Evolutionary conservation across 495 filamentous ascomycete genomes (phyloP).

Genomic region (Coniosporium apollinis): DNA sequence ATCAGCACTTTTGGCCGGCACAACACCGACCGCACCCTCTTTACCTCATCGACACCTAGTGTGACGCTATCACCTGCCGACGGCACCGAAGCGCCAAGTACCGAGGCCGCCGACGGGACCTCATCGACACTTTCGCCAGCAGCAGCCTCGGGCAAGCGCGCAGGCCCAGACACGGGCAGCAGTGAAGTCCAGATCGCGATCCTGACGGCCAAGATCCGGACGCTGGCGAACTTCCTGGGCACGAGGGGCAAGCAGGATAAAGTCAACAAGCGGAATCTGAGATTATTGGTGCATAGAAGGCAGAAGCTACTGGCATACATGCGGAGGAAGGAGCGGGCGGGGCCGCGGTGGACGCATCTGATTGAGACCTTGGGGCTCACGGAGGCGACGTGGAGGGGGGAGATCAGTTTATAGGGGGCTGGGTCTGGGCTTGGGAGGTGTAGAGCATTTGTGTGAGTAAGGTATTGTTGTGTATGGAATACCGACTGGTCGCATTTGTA

Average conservation of each 20-base stretch:
- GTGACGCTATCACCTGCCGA: constrained; percentile 32
- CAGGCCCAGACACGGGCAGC: constrained; percentile 79
- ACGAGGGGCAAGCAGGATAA: constrained; percentile 51
- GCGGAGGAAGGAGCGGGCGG: constrained; percentile 75
- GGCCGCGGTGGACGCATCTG: constrained; percentile 71
- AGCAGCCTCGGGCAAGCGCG: constrained; percentile 31
- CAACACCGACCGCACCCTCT: constrained; percentile 58
- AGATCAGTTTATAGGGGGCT: constrained; percentile 59
- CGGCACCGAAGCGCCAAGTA: not conserved
- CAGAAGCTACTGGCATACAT: constrained; percentile 79
- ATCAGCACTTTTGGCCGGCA: constrained; percentile 82
- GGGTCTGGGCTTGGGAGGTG: too few relatives aligned
- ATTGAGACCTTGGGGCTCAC: constrained; percentile 68
- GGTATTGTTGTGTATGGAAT: too few relatives aligned
- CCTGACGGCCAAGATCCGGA: constrained; percentile 82
- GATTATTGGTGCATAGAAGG: constrained; percentile 69
- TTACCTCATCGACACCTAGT: too few relatives aligned
- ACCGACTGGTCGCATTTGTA: too few relatives aligned
- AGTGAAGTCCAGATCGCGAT: constrained; percentile 97
- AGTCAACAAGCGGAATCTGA: constrained; percentile 81
- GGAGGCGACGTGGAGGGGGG: constrained; percentile 69
- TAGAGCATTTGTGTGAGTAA: too few relatives aligned
- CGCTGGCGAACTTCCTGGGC: constrained; percentile 45
- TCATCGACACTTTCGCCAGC: not conserved
- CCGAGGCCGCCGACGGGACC: not conserved